Base-by-base conservation (phyloP, 2,329 filamentous ascomycete species). In the Basipetospora chlamydospora region DNA sequence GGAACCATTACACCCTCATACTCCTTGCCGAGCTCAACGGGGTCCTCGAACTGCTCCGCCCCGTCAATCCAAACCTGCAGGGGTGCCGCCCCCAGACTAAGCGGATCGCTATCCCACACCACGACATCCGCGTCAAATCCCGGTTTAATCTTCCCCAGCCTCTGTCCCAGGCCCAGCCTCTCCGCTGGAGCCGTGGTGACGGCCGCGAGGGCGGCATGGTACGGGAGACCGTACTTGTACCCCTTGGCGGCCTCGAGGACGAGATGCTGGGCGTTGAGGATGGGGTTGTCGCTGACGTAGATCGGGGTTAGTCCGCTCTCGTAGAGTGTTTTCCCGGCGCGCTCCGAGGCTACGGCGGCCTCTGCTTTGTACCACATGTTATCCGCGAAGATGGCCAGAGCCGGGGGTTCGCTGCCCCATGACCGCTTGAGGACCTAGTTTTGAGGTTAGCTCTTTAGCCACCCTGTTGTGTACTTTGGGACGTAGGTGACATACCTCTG, bases 321-420 rank as follows among this genome's bases (percentile, higher is more conserved):
- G 44, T 73, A 73, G 0, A 82, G 61, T 3, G 73, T 62, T 48
- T 78, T 80, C 18, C 76, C 76, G 2, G 77, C 76, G 41, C 69
- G 69, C 49, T 80, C 73, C 9, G 74, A 78, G 0, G 67, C 76
- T 3, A 70, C 59, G 45, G 77, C 78, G 0, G 75, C 60, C 54
- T 82, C 78, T 1, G 68, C 63, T 54, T 82, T 80, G 63, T 80
- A 81, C 51, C 70, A 78, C 71, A 80, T 80, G 49, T 76, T 78
- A 47, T 81, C 76, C 8, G 77, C 76, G 45, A 82, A 82, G 5
- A 80, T 57, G n/a, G 70, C 77, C 12, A 61, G 66, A 3, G 64
- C 68, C 12, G 67, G 70, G 8, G 67, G 53, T 0, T 61, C 59
- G 10, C 60, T 63, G 7, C 70, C 70, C 56, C 63, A 74, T 1